Evolutionary conservation across 148 eudicot species (phyloP).

Genomic region (Mesembryanthemum crystallinum): DNA sequence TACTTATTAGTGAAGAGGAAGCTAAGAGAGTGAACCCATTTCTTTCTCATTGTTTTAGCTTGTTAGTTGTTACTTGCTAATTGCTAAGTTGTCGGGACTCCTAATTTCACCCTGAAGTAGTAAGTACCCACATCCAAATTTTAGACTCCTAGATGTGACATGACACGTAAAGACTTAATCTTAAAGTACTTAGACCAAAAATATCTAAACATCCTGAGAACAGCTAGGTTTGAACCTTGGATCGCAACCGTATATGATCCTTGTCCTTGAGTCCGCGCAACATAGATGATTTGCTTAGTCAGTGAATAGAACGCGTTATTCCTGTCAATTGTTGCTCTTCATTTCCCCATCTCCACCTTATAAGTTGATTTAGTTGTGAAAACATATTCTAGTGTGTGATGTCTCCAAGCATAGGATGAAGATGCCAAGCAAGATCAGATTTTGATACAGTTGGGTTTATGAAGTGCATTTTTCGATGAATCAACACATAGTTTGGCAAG

Average conservation of each 20-base stretch:
- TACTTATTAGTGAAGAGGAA: background rate
- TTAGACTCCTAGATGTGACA: background rate
- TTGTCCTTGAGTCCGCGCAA: background rate
- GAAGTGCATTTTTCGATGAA: background rate
- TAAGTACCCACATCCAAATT: background rate
- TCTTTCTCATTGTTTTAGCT: too few species aligned
- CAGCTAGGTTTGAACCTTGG: background rate
- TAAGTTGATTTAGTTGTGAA: background rate
- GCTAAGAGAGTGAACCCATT: too few species aligned
- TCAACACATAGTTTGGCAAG: background rate
- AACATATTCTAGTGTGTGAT: background rate
- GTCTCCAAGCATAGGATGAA: background rate
- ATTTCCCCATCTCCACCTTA: background rate
- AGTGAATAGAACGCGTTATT: background rate
- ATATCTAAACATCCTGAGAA: background rate
- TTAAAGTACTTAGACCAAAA: too few species aligned
- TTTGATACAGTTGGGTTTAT: background rate
- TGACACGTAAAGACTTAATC: background rate
- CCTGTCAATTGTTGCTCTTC: background rate
- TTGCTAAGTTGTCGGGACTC: background rate
- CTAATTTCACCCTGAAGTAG: background rate
- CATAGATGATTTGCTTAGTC: background rate
- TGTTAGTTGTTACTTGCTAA: too few species aligned
- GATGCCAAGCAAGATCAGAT: background rate
- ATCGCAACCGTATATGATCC: background rate